Percentiles rank a stretch among this genome's conserved stretches.
These are phyloP conservation scores for Ceratocystis eucalypticola DNA, from an alignment of 2,329 filamentous ascomycete genomes.

Conservation along the genomic window DNA sequence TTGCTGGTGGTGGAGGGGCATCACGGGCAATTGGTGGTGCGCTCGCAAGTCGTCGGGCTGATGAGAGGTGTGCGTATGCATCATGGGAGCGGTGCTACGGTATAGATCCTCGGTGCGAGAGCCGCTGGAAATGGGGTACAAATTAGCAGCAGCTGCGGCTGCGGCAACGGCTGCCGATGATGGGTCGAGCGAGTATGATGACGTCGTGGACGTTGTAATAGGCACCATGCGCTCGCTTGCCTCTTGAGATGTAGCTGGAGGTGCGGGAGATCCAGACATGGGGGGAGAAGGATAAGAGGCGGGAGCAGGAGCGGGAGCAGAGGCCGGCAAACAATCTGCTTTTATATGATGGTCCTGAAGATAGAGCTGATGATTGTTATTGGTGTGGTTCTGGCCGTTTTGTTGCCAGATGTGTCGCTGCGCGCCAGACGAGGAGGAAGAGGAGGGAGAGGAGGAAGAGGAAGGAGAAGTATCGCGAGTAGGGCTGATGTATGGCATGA, in stretches of 20 bases:
- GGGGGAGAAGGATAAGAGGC: conserved; percentile 56
- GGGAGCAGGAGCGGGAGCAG: conserved; percentile 38
- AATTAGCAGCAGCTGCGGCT: background rate
- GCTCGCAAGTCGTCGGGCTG: conserved; percentile 26
- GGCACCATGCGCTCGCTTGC: conserved; percentile 40
- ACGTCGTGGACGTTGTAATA: conserved; percentile 21
- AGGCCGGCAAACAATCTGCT: background rate
- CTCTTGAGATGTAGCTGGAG: conserved; percentile 46
- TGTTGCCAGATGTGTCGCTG: conserved; percentile 31
- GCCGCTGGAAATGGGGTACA: conserved; percentile 9
- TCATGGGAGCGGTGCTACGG: conserved; percentile 22
- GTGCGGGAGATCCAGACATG: conserved; percentile 57
- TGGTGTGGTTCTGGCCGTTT: too few relatives aligned
- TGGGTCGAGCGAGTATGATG: conserved; percentile 6
- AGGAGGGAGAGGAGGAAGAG: conserved; percentile 26
- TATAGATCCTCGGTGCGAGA: conserved; percentile 12
- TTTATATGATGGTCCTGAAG: conserved; percentile 3
- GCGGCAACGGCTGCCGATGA: conserved; percentile 27
- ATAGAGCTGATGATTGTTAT: background rate
- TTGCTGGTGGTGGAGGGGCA: conserved; percentile 9
- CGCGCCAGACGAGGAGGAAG: conserved; percentile 36
- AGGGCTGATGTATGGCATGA: conserved; percentile 42
- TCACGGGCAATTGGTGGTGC: conserved; percentile 11
- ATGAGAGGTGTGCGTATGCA: conserved; percentile 21
- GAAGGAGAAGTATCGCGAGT: conserved; percentile 32